Evolutionary conservation across 2,329 filamentous ascomycete species (phyloP).

Genomic region (Chaetothyriales sp.): DNA sequence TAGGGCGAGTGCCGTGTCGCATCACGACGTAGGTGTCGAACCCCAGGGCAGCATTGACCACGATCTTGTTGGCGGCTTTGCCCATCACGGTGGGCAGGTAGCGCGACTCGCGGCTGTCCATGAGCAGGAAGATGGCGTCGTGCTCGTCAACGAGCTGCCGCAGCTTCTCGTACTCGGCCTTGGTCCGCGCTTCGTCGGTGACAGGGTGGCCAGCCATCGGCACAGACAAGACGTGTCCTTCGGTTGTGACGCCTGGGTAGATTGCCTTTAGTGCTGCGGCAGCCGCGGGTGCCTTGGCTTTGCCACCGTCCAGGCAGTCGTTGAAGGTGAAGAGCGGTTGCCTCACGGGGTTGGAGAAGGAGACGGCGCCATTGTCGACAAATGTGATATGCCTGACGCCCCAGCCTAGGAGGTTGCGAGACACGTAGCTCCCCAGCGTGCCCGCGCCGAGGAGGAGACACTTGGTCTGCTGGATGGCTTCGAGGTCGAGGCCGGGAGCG

Average conservation of each 20-base stretch:
- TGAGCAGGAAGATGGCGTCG: conserved; percentile 87
- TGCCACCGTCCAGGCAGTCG: conserved; percentile 76
- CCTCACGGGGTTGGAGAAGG: conserved; percentile 90
- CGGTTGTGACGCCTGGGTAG: conserved; percentile 75
- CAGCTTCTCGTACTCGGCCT: conserved; percentile 61
- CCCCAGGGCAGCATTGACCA: conserved; percentile 89
- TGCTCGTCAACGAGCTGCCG: conserved; percentile 65
- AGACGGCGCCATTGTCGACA: conserved; percentile 83
- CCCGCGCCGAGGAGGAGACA: conserved; percentile 86
- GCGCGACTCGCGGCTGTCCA: conserved; percentile 87
- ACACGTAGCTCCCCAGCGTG: conserved; percentile 86
- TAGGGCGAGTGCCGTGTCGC: conserved; percentile 65
- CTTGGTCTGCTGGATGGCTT: conserved; percentile 75
- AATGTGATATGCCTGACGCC: conserved; percentile 92
- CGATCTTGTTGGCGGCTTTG: conserved; percentile 82
- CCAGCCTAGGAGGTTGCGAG: conserved; percentile 85
- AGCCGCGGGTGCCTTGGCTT: conserved; percentile 67
- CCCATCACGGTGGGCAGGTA: conserved; percentile 96
- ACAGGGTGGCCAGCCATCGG: conserved; percentile 94
- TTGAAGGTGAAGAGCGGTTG: conserved; percentile 85
- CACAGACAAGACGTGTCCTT: conserved; percentile 69
- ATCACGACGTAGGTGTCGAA: conserved; percentile 97
- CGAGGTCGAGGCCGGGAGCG: conserved; percentile 72
- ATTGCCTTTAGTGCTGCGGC: conserved; percentile 70
- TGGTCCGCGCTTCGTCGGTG: conserved; percentile 54